Percentiles rank a stretch among this genome's conserved stretches.
Evolutionary conservation across 306 rosid species (phyloP).

Genomic region (Trifolium pratense): DNA sequence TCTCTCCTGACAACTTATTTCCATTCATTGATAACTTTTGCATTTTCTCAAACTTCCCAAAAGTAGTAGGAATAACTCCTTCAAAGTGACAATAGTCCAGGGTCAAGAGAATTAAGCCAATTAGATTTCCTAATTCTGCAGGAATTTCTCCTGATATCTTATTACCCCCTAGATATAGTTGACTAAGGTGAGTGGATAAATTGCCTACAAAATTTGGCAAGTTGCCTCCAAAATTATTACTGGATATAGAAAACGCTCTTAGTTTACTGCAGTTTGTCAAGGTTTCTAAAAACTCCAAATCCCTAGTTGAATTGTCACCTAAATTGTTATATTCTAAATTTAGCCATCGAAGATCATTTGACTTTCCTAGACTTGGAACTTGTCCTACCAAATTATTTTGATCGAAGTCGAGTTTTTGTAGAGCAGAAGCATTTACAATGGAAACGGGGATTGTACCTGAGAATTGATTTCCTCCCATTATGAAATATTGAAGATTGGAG

Average conservation of each 20-base stretch:
- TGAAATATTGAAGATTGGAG: not conserved
- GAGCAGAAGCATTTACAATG: constrained; percentile 15
- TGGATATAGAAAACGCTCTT: not conserved
- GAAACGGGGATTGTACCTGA: constrained; percentile 19
- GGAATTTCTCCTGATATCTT: not conserved
- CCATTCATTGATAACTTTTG: not conserved
- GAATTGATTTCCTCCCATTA: not conserved
- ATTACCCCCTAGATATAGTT: not conserved
- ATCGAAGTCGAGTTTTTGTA: accelerated
- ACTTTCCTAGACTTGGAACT: not conserved
- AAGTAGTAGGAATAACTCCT: not conserved
- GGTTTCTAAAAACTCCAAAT: constrained; percentile 11
- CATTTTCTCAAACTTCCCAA: not conserved
- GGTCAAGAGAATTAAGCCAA: not conserved
- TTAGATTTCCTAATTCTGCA: not conserved
- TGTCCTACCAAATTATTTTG: constrained; percentile 22
- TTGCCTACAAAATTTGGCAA: not conserved
- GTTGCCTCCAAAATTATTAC: not conserved
- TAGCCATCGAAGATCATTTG: not conserved
- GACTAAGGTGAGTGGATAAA: not conserved
- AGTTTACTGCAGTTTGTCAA: constrained; percentile 16
- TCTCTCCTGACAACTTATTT: not conserved
- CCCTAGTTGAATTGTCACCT: constrained; percentile 1
- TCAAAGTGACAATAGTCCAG: not conserved
- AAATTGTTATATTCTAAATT: not conserved